Conservation (phyloP, 1,284 basidiomycete genomes). For the Puccinia polysora region DNA sequence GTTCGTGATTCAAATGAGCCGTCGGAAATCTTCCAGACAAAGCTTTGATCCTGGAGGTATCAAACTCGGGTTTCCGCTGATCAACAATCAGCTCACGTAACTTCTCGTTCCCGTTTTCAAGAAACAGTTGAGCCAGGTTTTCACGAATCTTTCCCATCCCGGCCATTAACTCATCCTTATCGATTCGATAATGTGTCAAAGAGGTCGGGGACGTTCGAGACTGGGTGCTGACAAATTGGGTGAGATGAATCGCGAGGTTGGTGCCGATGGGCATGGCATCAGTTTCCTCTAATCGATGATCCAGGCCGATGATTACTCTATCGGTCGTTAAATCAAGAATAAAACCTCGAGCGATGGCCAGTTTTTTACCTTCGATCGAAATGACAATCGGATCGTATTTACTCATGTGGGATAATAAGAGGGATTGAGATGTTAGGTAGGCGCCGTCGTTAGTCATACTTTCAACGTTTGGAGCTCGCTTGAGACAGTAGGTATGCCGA, state of each 20-base stretch:
- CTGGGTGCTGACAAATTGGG: conserved; percentile 10
- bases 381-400: conserved; percentile 73
- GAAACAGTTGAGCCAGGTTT: conserved; percentile 85
- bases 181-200: conserved; percentile 68
- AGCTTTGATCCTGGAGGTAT: conserved; percentile 51
- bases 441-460: neutral
- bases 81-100: conserved; percentile 75
- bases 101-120: conserved; percentile 60
- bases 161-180: conserved; percentile 82
- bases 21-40: conserved; percentile 38
- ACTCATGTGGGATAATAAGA: conserved; percentile 74
- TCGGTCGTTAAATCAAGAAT: conserved; percentile 67
- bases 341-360: conserved; percentile 79
- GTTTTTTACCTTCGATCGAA: conserved; percentile 74
- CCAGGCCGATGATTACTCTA: conserved; percentile 69
- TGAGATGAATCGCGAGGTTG: neutral
- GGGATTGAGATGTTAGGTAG: conserved; percentile 52
- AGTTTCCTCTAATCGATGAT: conserved; percentile 63
- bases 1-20: conserved; percentile 66
- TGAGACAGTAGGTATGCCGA: conserved; percentile 32
- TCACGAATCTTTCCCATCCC: conserved; percentile 83
- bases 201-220: conserved; percentile 51
- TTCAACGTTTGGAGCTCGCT: neutral
- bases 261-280: conserved; percentile 10
- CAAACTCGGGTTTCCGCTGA: conserved; percentile 65